phyloP scores from a whole-genome alignment of 192 early-diverging fungal genomes.

The Umbelopsis ramanniana region DNA sequence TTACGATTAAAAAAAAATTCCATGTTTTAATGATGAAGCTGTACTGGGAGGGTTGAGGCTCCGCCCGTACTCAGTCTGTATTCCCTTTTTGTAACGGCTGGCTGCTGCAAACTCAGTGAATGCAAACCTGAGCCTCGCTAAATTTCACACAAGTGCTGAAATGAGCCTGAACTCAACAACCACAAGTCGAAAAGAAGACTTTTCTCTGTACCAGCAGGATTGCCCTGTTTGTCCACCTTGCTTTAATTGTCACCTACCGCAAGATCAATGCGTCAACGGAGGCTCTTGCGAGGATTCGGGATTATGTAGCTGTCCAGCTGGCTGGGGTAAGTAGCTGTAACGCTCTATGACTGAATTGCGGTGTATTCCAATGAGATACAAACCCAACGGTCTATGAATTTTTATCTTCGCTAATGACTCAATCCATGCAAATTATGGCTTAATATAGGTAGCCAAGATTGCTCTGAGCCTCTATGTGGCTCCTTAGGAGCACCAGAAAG shows the following conservation, averaged over 20 bases:
- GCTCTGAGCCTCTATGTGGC: constrained; percentile 34
- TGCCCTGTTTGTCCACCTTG: constrained; percentile 49
- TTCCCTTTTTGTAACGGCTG: not conserved
- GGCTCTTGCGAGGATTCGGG: constrained; percentile 52
- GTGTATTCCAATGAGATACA: no score
- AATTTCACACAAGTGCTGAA: constrained; percentile 9
- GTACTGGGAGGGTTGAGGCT: not conserved
- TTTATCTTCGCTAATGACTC: not conserved
- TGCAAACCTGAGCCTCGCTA: constrained; percentile 54
- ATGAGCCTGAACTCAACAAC: not conserved
- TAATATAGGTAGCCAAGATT: constrained; percentile 34
- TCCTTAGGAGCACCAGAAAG: constrained; percentile 31
- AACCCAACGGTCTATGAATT: no score
- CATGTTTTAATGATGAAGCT: not conserved
- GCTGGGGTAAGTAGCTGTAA: constrained; percentile 43
- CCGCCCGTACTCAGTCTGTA: no score
- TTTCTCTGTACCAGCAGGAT: constrained; percentile 36
- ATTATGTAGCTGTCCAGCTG: constrained; percentile 72
- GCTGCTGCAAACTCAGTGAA: constrained; percentile 35
- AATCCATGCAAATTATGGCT: no score
- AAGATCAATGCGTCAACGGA: constrained; percentile 37
- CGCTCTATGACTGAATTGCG: no score
- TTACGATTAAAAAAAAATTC: not conserved
- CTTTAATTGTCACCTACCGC: constrained; percentile 39
- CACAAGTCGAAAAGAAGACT: not conserved